phyloP scores from a whole-genome alignment of 2,329 filamentous ascomycete species.

The Sclerotinia subarctica region DNA sequence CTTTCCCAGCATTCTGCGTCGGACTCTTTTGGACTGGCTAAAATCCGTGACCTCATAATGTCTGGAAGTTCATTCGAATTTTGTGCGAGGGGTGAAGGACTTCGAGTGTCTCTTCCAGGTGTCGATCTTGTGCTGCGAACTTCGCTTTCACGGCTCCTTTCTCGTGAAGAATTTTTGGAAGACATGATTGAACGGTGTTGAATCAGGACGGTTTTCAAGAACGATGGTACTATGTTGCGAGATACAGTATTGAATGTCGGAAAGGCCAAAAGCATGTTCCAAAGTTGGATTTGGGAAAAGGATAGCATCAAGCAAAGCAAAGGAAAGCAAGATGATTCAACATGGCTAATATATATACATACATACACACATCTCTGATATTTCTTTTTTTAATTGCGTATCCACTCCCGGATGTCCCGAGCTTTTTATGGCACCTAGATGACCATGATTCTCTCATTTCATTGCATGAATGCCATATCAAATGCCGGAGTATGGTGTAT shows the following conservation, averaged over 20 bases:
- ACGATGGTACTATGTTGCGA: background rate
- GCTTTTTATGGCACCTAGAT: constrained; percentile 16
- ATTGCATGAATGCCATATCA: constrained; percentile 13
- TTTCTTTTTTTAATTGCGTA: constrained; percentile 14
- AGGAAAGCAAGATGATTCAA: background rate
- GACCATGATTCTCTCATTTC: constrained; percentile 10
- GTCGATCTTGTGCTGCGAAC: constrained; percentile 22
- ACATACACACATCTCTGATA: background rate
- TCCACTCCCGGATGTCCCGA: constrained; percentile 21
- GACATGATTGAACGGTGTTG: constrained; percentile 13
- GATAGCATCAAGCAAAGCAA: background rate
- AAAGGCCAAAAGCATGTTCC: constrained; percentile 15
- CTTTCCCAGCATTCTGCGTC: constrained; percentile 35
- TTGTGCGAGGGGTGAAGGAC: constrained; percentile 21
- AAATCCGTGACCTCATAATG: constrained; percentile 16
- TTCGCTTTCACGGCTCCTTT: constrained; percentile 21
- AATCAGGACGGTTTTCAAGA: constrained; percentile 8
- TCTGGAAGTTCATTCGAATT: constrained; percentile 11
- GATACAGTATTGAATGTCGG: background rate
- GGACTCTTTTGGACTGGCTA: constrained; percentile 21
- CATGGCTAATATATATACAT: background rate
- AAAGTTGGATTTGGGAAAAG: background rate
- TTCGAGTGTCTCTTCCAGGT: constrained; percentile 18
- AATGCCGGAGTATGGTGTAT: constrained; percentile 15
- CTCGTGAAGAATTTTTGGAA: constrained; percentile 16